phyloP scores from a whole-genome alignment of 2,329 filamentous ascomycete species.

The Juglanconis juglandina region DNA sequence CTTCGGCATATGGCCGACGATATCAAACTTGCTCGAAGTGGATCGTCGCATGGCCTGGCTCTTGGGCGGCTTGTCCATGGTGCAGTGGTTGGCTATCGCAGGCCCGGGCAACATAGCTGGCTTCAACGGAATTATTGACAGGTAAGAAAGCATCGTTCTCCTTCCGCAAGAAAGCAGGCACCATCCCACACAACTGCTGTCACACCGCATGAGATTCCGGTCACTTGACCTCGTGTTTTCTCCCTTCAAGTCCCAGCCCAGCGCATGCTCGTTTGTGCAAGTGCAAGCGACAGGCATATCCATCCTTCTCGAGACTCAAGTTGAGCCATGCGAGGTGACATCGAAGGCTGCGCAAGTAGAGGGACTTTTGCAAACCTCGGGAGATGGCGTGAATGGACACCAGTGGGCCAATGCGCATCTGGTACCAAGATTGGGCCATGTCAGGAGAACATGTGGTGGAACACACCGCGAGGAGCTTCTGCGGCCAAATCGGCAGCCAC shows the following conservation, averaged over 20 bases:
- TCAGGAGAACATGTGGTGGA: constrained; percentile 27
- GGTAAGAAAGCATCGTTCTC: constrained; percentile 58
- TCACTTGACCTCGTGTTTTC: constrained; percentile 42
- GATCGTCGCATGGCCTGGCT: constrained; percentile 88
- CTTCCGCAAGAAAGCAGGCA: constrained; percentile 11
- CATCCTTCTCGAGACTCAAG: constrained; percentile 4
- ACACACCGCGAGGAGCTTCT: constrained; percentile 28
- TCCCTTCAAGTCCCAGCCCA: constrained; percentile 35
- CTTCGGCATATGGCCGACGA: constrained; percentile 74
- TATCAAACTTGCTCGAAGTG: constrained; percentile 70
- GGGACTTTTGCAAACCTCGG: constrained; percentile 1
- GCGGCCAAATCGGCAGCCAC: constrained; percentile 33
- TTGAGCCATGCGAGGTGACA: neutral
- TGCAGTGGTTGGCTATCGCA: constrained; percentile 68
- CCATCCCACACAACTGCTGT: constrained; percentile 22
- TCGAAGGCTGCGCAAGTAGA: neutral
- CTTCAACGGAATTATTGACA: constrained; percentile 78
- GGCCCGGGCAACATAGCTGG: constrained; percentile 74
- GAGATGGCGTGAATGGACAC: neutral
- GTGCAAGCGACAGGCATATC: constrained; percentile 27
- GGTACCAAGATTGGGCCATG: constrained; percentile 21
- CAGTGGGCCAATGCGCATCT: constrained; percentile 11
- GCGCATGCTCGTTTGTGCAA: constrained; percentile 25
- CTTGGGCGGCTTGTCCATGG: constrained; percentile 67
- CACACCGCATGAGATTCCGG: constrained; percentile 42